phyloP scores from a whole-genome alignment of 768 basidiomycete species.

The Boletales sp. region DNA sequence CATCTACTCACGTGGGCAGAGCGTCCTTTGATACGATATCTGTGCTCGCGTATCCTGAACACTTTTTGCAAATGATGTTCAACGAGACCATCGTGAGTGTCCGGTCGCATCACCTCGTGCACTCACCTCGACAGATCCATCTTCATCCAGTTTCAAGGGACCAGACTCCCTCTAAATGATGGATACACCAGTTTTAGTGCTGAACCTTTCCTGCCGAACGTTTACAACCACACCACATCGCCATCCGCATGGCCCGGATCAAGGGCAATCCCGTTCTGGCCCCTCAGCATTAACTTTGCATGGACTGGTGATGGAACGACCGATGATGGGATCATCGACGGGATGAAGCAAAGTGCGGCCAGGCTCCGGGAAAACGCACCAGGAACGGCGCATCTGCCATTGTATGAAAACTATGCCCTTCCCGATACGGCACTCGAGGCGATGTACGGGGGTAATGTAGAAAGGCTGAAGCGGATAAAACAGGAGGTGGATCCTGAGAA shows the following conservation, averaged over 20 bases:
- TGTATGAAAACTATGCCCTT: conserved; percentile 63
- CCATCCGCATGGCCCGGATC: conserved; percentile 47
- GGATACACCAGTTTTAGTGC: conserved; percentile 45
- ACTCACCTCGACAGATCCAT: neutral
- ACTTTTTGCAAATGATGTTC: conserved; percentile 16
- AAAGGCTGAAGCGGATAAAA: conserved; percentile 39
- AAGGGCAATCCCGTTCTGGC: conserved; percentile 36
- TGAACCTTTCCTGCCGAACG: conserved; percentile 46
- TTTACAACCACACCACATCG: conserved; percentile 36
- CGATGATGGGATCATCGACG: conserved; percentile 41
- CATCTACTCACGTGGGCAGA: conserved; percentile 11
- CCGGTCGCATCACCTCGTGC: neutral
- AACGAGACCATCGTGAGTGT: conserved; percentile 17
- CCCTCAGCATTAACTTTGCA: conserved; percentile 45
- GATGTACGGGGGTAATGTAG: conserved; percentile 51
- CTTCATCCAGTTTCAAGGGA: conserved; percentile 42
- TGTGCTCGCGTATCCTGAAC: conserved; percentile 16
- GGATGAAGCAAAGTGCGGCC: conserved; percentile 36
- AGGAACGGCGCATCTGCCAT: conserved; percentile 39
- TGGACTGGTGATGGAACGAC: conserved; percentile 37
- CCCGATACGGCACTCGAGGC: conserved; percentile 44
- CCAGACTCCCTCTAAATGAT: conserved; percentile 29
- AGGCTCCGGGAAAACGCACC: conserved; percentile 41
- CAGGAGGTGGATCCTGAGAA: conserved; percentile 48
- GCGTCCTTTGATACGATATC: conserved; percentile 23